Percentiles rank a stretch among this genome's conserved stretches.
Conservation (phyloP, 2,329 filamentous ascomycete genomes). For the Xylariaceae sp. region DNA sequence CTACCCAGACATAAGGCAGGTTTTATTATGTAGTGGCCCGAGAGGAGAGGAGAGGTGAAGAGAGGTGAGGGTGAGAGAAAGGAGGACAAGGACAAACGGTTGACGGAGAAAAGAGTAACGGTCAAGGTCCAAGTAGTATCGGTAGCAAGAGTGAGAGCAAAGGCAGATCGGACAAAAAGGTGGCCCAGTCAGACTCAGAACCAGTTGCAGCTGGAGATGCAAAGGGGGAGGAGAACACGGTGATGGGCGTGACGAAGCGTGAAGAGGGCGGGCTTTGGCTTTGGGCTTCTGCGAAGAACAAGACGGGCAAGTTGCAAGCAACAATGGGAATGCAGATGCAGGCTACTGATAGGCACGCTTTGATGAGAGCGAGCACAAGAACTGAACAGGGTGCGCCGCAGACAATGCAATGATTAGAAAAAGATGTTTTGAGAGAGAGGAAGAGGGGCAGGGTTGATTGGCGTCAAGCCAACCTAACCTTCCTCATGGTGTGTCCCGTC, state of each 20-base stretch:
- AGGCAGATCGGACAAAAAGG: constrained; percentile 3
- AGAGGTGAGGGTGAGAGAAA: background rate
- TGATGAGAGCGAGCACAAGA: constrained; percentile 13
- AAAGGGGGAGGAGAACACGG: background rate
- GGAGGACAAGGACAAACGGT: background rate
- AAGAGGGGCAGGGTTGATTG: constrained; percentile 22
- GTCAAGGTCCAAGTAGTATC: background rate
- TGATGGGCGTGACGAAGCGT: background rate
- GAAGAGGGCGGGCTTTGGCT: background rate
- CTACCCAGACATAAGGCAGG: constrained; percentile 2
- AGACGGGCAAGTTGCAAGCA: background rate
- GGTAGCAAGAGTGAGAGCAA: background rate
- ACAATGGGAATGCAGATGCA: constrained; percentile 6
- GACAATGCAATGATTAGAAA: constrained; percentile 6
- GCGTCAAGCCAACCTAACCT: constrained; percentile 8
- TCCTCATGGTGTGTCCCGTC: constrained; percentile 2
- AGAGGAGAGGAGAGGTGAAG: background rate
- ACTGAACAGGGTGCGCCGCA: constrained; percentile 5
- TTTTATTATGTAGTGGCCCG: background rate
- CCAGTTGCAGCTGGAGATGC: background rate
- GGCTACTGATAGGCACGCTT: constrained; percentile 6
- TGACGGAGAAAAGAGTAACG: background rate
- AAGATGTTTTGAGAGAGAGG: constrained; percentile 21
- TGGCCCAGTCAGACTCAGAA: background rate
- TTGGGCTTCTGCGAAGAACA: constrained; percentile 4